phyloP scores from a whole-genome alignment of 1,139 yeast species.

The Geotrichum fermentans region DNA sequence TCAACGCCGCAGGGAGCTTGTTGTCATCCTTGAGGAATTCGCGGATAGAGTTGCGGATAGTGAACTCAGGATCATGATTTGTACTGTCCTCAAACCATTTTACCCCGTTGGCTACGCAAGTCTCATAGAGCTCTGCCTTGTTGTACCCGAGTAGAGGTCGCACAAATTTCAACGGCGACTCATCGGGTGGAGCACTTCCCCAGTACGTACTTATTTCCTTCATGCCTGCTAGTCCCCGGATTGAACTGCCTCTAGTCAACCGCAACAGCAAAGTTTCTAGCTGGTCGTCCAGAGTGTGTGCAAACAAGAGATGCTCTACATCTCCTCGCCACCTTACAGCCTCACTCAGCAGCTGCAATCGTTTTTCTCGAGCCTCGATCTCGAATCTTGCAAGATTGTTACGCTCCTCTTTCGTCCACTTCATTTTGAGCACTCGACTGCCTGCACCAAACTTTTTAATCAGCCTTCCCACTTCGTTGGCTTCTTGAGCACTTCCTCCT shows the following conservation, averaged over 20 bases:
- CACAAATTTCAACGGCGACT: constrained; percentile 27
- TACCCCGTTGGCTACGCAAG: constrained; percentile 43
- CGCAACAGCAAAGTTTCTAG: constrained; percentile 64
- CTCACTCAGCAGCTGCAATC: constrained; percentile 46
- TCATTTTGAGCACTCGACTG: constrained; percentile 41
- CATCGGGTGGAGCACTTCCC: constrained; percentile 25
- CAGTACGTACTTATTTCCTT: constrained; percentile 26
- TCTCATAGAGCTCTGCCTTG: constrained; percentile 46
- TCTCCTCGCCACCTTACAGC: constrained; percentile 36
- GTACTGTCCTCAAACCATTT: constrained; percentile 69
- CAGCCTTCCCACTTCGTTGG: constrained; percentile 39
- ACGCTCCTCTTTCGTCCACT: constrained; percentile 31
- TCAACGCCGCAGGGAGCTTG: constrained; percentile 26
- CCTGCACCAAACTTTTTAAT: constrained; percentile 42
- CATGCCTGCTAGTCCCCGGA: constrained; percentile 54
- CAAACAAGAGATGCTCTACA: constrained; percentile 46
- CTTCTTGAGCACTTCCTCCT: constrained; percentile 47
- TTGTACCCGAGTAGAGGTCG: constrained; percentile 52
- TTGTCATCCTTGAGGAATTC: constrained; percentile 21
- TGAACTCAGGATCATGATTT: constrained; percentile 50
- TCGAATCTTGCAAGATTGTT: constrained; percentile 24
- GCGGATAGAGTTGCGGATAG: constrained; percentile 49
- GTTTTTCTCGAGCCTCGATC: constrained; percentile 39
- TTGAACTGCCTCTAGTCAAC: constrained; percentile 49
- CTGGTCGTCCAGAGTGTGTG: constrained; percentile 70